Percentiles rank a stretch among this genome's conserved stretches.
Conservation (phyloP, 495 filamentous ascomycete species). For the Peziza echinospora region DNA sequence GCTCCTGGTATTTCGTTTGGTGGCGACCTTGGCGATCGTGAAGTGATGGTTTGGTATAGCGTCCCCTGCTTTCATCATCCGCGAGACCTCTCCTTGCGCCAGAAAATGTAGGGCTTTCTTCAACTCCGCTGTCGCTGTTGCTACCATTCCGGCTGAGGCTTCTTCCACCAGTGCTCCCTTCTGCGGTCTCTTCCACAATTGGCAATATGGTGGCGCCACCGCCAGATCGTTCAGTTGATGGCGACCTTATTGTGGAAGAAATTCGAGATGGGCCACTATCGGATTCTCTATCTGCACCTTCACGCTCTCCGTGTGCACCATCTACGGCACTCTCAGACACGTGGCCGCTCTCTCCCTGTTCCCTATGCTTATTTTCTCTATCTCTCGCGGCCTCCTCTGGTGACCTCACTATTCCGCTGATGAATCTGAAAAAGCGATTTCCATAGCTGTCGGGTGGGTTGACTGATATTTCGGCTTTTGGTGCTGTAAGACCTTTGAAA, state of each 20-base stretch:
- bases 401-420: slow-evolving; percentile 72
- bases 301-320: slow-evolving; percentile 23
- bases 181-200: slow-evolving; percentile 76
- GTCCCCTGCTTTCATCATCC: not conserved
- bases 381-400: slow-evolving; percentile 55
- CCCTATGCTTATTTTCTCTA: slow-evolving; percentile 28
- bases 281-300: slow-evolving; percentile 33
- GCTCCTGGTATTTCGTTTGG: not conserved
- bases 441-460: slow-evolving; percentile 84
- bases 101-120: not conserved
- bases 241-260: slow-evolving; percentile 31
- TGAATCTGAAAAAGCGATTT: slow-evolving; percentile 84
- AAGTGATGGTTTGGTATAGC: not conserved
- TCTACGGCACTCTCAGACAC: slow-evolving; percentile 11
- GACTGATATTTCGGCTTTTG: slow-evolving; percentile 71
- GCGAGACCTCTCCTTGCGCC: not conserved
- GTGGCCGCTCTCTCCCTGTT: slow-evolving; percentile 16
- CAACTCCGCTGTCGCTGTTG: not conserved
- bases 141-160: slow-evolving; percentile 12
- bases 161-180: slow-evolving; percentile 47
- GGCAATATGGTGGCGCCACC: slow-evolving; percentile 52
- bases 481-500: slow-evolving; percentile 69
- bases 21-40: not conserved
- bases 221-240: slow-evolving; percentile 30
- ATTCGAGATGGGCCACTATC: slow-evolving; percentile 29